Conservation (phyloP, 768 basidiomycete species). For the Mycena venus region DNA sequence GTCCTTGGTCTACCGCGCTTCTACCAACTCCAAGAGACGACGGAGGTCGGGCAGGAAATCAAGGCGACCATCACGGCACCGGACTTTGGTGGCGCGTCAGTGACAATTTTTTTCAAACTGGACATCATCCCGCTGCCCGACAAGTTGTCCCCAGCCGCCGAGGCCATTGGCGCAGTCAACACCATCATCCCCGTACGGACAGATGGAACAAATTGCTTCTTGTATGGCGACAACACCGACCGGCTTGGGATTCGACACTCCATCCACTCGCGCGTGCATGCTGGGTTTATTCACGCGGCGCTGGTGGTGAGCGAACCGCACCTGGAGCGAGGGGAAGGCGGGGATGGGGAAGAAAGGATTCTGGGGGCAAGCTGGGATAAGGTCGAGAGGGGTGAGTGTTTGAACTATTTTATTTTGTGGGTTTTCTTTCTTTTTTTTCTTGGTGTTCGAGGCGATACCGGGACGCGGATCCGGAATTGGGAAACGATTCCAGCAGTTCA, state of each 20-base stretch:
- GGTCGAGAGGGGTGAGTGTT: too few species aligned
- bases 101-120: constrained; percentile 96
- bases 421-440: too few species aligned
- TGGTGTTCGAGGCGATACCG: too few species aligned
- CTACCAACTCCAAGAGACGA: constrained; percentile 86
- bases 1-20: constrained; percentile 86
- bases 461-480: too few species aligned
- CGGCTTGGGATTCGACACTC: constrained; percentile 88
- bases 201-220: constrained; percentile 57
- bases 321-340: too few species aligned
- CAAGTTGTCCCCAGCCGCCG: constrained; percentile 82
- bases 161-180: constrained; percentile 94
- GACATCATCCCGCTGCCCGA: constrained; percentile 90
- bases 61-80: constrained; percentile 70
- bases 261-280: constrained; percentile 59
- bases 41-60: constrained; percentile 73
- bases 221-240: constrained; percentile 96
- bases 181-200: constrained; percentile 77
- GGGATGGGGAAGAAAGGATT: too few species aligned
- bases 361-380: too few species aligned
- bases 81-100: constrained; percentile 94
- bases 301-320: constrained; percentile 96
- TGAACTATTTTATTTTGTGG: too few species aligned
- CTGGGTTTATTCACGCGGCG: constrained; percentile 59
- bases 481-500: too few species aligned